A percentile compares a stretch with the other conserved stretches of the same genome.
Conservation (phyloP, 1,139 yeast species). For the Scheffersomyces titani region DNA sequence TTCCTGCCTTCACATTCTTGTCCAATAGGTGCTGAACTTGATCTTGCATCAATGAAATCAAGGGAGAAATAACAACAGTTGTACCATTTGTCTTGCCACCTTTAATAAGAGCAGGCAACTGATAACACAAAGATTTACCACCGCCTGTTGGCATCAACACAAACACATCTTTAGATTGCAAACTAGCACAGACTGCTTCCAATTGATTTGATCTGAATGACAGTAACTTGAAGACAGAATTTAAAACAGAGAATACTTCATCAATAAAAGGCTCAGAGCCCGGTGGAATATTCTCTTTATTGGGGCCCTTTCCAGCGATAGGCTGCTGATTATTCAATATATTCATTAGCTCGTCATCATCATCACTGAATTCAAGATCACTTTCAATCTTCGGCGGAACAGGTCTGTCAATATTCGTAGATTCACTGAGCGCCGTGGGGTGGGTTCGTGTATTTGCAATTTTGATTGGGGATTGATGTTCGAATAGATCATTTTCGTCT, state of each 20-base stretch:
- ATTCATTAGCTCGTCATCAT: constrained; percentile 35
- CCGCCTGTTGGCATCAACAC: constrained; percentile 99
- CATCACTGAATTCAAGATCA: constrained; percentile 37
- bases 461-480: background rate
- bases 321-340: constrained; percentile 18
- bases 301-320: constrained; percentile 6
- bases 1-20: constrained; percentile 75
- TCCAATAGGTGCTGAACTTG: constrained; percentile 81
- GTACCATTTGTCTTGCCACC: constrained; percentile 79
- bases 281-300: constrained; percentile 21
- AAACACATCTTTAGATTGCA: constrained; percentile 83
- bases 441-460: background rate
- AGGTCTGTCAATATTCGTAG: background rate
- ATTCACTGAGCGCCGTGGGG: background rate
- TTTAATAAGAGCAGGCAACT: constrained; percentile 83
- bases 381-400: constrained; percentile 16
- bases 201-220: constrained; percentile 82
- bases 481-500: constrained; percentile 13
- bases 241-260: constrained; percentile 64
- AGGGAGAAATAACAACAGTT: constrained; percentile 90
- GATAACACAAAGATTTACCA: constrained; percentile 95
- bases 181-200: constrained; percentile 82
- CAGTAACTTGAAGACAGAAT: constrained; percentile 59
- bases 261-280: constrained; percentile 39
- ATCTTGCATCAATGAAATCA: constrained; percentile 96